Percentiles rank a stretch among this genome's conserved stretches.
phyloP scores from a whole-genome alignment of 1,284 basidiomycete species.

The Sanghuangporus sanghuang region DNA sequence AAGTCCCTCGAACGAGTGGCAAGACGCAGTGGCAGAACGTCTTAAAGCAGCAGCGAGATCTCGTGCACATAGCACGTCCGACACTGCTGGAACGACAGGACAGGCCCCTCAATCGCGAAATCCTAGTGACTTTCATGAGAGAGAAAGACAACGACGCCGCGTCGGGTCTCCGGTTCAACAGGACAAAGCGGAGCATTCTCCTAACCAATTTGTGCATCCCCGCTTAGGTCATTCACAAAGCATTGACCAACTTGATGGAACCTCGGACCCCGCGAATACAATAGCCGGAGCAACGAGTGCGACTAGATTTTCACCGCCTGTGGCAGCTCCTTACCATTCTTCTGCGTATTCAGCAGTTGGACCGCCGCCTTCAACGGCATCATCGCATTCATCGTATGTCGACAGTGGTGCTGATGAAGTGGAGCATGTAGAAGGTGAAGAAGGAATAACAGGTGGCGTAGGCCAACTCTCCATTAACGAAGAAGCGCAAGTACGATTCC shows the following conservation, averaged over 20 bases:
- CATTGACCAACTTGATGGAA: neutral
- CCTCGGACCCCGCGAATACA: conserved; percentile 2
- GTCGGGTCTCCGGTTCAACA: neutral
- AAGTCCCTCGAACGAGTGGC: conserved; percentile 79
- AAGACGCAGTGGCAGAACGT: conserved; percentile 49
- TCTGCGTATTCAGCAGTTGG: neutral
- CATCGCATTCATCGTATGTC: conserved; percentile 2
- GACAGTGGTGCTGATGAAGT: neutral
- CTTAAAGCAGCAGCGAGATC: conserved; percentile 21
- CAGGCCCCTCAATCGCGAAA: neutral
- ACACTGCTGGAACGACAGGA: neutral
- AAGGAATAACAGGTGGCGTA: conserved; percentile 56
- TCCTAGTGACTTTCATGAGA: neutral
- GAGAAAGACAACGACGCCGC: conserved; percentile 12
- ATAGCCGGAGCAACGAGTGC: neutral
- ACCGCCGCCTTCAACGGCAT: neutral
- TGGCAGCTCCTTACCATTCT: conserved; percentile 2
- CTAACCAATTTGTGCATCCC: neutral
- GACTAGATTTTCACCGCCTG: conserved; percentile 11
- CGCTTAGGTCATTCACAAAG: conserved; percentile 6
- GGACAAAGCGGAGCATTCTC: neutral
- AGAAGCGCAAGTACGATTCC: conserved; percentile 73
- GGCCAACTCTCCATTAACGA: conserved; percentile 84
- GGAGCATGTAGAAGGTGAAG: conserved; percentile 26
- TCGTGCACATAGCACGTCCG: neutral